A percentile compares a stretch with the other conserved stretches of the same genome.
These are phyloP conservation scores for Pythium graminicola DNA, from an alignment of 352 stramenopile genomes.

Conservation along the genomic window DNA sequence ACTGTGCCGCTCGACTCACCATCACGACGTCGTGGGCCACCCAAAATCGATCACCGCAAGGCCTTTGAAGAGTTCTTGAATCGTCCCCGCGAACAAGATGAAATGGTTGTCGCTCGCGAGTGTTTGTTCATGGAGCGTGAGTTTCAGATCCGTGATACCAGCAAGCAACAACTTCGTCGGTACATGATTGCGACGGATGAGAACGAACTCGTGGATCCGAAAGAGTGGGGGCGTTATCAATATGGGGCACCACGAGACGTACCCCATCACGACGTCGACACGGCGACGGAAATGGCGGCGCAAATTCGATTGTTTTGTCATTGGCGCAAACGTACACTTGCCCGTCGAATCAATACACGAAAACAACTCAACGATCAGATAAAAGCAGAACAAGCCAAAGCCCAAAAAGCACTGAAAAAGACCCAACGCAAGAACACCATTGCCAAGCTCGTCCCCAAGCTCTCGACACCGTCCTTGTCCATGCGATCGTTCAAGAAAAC, in stretches of 20 bases:
- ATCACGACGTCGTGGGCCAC: slow-evolving; percentile 22
- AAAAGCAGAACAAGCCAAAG: slow-evolving; percentile 15
- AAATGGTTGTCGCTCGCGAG: slow-evolving; percentile 35
- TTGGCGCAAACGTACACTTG: slow-evolving; percentile 38
- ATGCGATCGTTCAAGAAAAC: slow-evolving; percentile 10
- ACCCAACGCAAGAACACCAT: slow-evolving; percentile 3
- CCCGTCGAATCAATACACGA: slow-evolving; percentile 32
- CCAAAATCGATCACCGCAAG: slow-evolving; percentile 49
- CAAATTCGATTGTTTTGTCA: slow-evolving; percentile 53
- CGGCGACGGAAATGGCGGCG: slow-evolving; percentile 38
- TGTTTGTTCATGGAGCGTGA: slow-evolving; percentile 55
- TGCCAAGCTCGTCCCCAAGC: slow-evolving; percentile 9
- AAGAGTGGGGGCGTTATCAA: slow-evolving; percentile 60
- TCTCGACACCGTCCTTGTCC: slow-evolving; percentile 4
- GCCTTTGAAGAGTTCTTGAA: slow-evolving; percentile 45
- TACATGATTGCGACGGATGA: slow-evolving; percentile 68
- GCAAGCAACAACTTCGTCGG: slow-evolving; percentile 47
- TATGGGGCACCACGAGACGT: slow-evolving; percentile 37
- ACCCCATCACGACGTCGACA: slow-evolving; percentile 40
- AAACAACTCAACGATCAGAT: slow-evolving; percentile 32
- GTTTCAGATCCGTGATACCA: slow-evolving; percentile 46
- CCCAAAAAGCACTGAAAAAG: slow-evolving; percentile 22
- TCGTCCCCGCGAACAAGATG: slow-evolving; percentile 35
- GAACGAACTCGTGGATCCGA: slow-evolving; percentile 45
- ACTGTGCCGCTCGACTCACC: neutral